Evolutionary conservation across 306 rosid species (phyloP), one percentile per base, ranked within the genome.

Genomic region (Quercus robur): DNA sequence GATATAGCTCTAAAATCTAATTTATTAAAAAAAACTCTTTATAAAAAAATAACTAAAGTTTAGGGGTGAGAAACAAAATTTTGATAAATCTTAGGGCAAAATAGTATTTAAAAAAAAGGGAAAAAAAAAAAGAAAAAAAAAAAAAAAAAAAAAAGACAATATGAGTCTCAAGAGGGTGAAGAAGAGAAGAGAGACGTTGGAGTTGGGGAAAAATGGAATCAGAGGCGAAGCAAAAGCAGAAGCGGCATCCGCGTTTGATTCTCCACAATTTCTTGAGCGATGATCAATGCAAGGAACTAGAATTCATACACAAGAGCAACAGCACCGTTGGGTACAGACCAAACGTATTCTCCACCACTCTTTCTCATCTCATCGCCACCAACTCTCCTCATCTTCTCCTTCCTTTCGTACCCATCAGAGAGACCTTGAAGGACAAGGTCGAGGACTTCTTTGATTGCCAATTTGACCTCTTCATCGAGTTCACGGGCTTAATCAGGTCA

Each of bases 401-500:
- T 51, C 99, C 99, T 81, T 87, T 95, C 78, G 77, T 93, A 28
- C 91, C 94, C 81, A 91, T 93, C 74, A 80, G 98, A 82, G 99
- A 95, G 83, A 89, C 96, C 84, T 84, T 95, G 92, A 95, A 89
- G 84, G 99, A 93, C 28, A 93, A 88, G 88, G 86, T 90, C 44
- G 99, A 93, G 88, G 96, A 93, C 58, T 90, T 88, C 83, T 93
- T 95, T 76, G 86, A 89, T 25, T 90, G 98, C 73, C 86, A 93
- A 68, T 95, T 81, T 80, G 96, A 95, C 78, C 96, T 93, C 79
- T 87, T 89, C 61, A 70, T 91, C 80, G 99, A 93, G 75, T 95
- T 93, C 88, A 95, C 99, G 3, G 99, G 97, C 79, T 90, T 93
- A 86, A 93, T 95, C 81, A 92, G 98, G 97, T 92, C 2, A 8